phyloP scores from a whole-genome alignment of 805 yeast genomes.

The Pichia exigua region DNA sequence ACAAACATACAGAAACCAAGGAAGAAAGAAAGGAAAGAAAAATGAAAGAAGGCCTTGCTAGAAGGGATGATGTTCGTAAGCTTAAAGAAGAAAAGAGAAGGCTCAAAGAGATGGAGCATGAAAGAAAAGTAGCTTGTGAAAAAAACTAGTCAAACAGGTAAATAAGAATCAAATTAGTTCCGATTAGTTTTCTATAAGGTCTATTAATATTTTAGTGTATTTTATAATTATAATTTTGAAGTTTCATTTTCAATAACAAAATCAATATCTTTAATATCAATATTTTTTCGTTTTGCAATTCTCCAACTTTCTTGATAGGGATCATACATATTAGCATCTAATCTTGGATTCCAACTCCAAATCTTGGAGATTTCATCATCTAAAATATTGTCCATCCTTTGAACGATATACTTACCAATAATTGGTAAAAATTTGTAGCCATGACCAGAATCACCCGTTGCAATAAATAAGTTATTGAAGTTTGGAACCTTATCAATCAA shows the following conservation, averaged over 20 bases:
- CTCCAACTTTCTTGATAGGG: conserved; percentile 21
- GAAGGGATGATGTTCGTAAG: conserved; percentile 17
- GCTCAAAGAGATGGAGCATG: not conserved
- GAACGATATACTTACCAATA: conserved; percentile 34
- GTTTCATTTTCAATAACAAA: conserved; percentile 6
- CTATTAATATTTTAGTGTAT: not conserved
- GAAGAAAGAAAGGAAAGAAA: conserved; percentile 51
- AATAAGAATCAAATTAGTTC: not conserved
- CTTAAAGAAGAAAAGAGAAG: conserved; percentile 13
- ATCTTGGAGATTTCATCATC: conserved; percentile 14
- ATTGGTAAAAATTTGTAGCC: conserved; percentile 38
- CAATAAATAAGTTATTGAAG: conserved; percentile 27
- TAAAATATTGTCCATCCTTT: conserved; percentile 24
- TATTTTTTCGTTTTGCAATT: conserved; percentile 9
- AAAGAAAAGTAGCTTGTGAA: not conserved
- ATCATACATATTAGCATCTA: conserved; percentile 11
- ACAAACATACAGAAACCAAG: conserved; percentile 36
- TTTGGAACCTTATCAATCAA: conserved; percentile 33
- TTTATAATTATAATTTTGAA: conserved; percentile 1
- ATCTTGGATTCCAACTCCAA: conserved; percentile 29
- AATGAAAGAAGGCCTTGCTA: conserved; percentile 41
- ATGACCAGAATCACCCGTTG: conserved; percentile 41
- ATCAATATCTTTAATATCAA: conserved; percentile 13
- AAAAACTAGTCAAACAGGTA: not conserved
- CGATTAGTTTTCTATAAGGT: not conserved